Conservation (phyloP, 441 rosid genomes). For the Populus hybrid region DNA sequence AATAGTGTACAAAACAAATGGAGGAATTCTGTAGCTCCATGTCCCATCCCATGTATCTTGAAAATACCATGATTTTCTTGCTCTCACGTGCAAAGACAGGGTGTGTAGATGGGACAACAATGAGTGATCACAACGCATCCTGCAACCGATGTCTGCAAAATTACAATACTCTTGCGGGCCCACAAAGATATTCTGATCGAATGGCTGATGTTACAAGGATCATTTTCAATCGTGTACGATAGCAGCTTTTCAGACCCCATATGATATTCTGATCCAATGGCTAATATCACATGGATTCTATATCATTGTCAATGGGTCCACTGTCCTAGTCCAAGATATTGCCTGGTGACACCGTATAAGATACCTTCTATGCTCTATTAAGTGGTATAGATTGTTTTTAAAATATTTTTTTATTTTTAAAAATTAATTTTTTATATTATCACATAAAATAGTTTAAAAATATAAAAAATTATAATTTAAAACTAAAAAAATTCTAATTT, state of each 20-base stretch:
- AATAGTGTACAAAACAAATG: too few relatives aligned
- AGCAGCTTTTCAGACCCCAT: not conserved
- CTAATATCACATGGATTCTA: not conserved
- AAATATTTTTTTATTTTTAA: not conserved
- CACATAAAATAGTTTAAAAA: too few relatives aligned
- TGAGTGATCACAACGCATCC: not conserved
- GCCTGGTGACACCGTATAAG: not conserved
- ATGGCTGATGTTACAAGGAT: slow-evolving; percentile 16
- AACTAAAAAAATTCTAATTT: too few relatives aligned
- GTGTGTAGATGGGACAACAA: not conserved
- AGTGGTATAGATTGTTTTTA: too few relatives aligned
- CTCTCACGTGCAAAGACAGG: too few relatives aligned
- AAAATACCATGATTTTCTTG: too few relatives aligned
- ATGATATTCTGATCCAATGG: not conserved
- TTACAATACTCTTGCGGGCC: slow-evolving; percentile 11
- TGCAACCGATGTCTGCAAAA: too few relatives aligned
- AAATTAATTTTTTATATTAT: too few relatives aligned
- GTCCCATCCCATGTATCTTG: too few relatives aligned
- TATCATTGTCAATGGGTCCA: not conserved
- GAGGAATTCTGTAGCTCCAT: too few relatives aligned
- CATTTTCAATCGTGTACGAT: not conserved
- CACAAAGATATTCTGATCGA: slow-evolving; percentile 6
- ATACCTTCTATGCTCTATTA: too few relatives aligned
- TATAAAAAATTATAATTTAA: too few relatives aligned
- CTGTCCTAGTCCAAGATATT: not conserved